Conservation (phyloP, 2,329 filamentous ascomycete genomes). For the Xylariaceae sp. region DNA sequence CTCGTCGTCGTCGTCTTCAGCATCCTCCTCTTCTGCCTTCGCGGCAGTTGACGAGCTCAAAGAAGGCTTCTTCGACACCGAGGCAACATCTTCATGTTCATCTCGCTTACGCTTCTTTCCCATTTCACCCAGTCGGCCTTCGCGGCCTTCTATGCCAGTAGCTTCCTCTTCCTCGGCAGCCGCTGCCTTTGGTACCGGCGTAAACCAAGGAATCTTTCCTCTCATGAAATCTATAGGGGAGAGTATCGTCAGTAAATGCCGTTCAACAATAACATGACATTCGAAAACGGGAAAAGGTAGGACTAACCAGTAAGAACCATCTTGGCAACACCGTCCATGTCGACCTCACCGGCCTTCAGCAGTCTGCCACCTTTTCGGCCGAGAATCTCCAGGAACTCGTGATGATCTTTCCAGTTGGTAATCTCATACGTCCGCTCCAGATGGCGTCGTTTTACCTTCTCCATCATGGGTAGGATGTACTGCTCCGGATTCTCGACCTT, state of each 20-base stretch:
- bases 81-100: constrained; percentile 40
- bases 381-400: constrained; percentile 79
- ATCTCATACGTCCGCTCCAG: constrained; percentile 91
- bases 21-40: constrained; percentile 22
- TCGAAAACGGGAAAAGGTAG: not conserved
- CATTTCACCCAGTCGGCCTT: constrained; percentile 82
- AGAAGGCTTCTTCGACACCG: constrained; percentile 27
- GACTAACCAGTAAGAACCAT: constrained; percentile 70
- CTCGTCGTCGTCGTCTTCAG: constrained; percentile 30
- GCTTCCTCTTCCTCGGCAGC: constrained; percentile 41
- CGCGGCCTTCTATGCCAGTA: constrained; percentile 57
- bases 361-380: constrained; percentile 83
- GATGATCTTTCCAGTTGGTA: constrained; percentile 68
- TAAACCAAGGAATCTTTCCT: constrained; percentile 96
- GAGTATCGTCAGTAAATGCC: not conserved
- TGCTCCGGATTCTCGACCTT: constrained; percentile 96
- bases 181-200: constrained; percentile 62
- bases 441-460: constrained; percentile 76
- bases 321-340: constrained; percentile 90
- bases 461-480: constrained; percentile 80
- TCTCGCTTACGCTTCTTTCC: constrained; percentile 68
- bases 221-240: constrained; percentile 67
- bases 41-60: constrained; percentile 27
- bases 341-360: constrained; percentile 87
- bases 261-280: not conserved